Conservation (phyloP, 805 yeast species). For the Hanseniaspora thailandica region DNA sequence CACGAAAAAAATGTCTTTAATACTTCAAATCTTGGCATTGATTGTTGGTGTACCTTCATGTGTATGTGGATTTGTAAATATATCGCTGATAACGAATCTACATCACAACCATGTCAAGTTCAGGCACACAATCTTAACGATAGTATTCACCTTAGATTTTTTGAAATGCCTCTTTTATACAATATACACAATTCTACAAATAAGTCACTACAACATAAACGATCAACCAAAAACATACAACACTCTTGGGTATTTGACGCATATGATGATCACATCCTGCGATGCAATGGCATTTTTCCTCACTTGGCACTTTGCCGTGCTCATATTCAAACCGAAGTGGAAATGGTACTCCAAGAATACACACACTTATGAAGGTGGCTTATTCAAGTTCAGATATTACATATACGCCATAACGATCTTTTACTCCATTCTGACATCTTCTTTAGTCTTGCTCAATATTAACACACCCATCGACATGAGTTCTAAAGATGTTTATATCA, state of each 20-base stretch:
- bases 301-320: slow-evolving; percentile 67
- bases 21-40: slow-evolving; percentile 35
- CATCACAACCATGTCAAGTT: slow-evolving; percentile 53
- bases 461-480: slow-evolving; percentile 20
- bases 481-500: slow-evolving; percentile 18
- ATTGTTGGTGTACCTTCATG: slow-evolving; percentile 41
- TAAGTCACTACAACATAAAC: slow-evolving; percentile 56
- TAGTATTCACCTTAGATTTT: slow-evolving; percentile 60
- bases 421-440: slow-evolving; percentile 56
- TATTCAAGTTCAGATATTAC: slow-evolving; percentile 44
- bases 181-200: slow-evolving; percentile 32
- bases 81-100: slow-evolving; percentile 50
- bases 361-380: slow-evolving; percentile 55
- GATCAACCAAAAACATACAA: slow-evolving; percentile 43
- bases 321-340: slow-evolving; percentile 54
- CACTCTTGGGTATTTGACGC: slow-evolving; percentile 69
- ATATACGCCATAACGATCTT: slow-evolving; percentile 51
- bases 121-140: slow-evolving; percentile 57
- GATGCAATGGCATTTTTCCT: slow-evolving; percentile 57
- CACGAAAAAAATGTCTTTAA: slow-evolving; percentile 16
- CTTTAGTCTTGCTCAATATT: slow-evolving; percentile 51
- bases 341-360: slow-evolving; percentile 32
- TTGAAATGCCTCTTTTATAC: slow-evolving; percentile 40
- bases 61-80: slow-evolving; percentile 42
- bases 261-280: slow-evolving; percentile 69